phyloP scores from a whole-genome alignment of 2,329 filamentous ascomycete species.

The Penicillium sumatraense region DNA sequence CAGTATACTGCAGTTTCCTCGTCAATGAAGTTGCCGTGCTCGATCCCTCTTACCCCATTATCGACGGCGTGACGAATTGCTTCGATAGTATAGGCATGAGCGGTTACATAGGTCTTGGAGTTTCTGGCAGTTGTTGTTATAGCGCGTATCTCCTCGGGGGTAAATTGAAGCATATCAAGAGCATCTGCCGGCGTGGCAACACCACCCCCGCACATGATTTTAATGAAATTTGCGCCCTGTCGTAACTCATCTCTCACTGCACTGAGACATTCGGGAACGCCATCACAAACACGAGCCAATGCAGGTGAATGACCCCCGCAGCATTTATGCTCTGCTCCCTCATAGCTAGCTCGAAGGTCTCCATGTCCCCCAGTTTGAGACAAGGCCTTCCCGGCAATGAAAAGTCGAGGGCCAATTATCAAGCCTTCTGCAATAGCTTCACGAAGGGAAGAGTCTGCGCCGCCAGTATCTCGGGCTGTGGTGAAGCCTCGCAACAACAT shows the following conservation, averaged over 20 bases:
- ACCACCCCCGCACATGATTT: conserved; percentile 63
- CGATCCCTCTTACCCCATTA: conserved; percentile 59
- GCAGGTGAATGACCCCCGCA: conserved; percentile 46
- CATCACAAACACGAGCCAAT: conserved; percentile 52
- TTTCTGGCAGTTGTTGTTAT: conserved; percentile 55
- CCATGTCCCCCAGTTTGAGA: conserved; percentile 63
- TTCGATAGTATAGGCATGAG: conserved; percentile 60
- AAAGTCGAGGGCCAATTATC: conserved; percentile 58
- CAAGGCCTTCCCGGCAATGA: conserved; percentile 58
- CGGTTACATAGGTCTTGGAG: conserved; percentile 58
- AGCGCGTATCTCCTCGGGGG: conserved; percentile 58
- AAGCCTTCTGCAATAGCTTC: conserved; percentile 54
- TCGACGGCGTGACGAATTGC: conserved; percentile 59
- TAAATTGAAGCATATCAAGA: conserved; percentile 60
- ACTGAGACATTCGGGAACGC: conserved; percentile 58
- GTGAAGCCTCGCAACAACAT: conserved; percentile 64
- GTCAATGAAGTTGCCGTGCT: conserved; percentile 54
- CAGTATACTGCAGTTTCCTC: conserved; percentile 53
- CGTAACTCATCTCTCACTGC: conserved; percentile 59
- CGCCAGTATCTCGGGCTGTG: conserved; percentile 61
- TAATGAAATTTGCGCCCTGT: conserved; percentile 62
- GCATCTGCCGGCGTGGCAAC: conserved; percentile 60
- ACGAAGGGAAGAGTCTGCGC: conserved; percentile 55
- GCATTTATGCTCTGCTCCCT: conserved; percentile 43
- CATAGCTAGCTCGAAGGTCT: conserved; percentile 52